Evolutionary conservation across 345 rosid genomes (phyloP).

Genomic region (Cardamine resedifolia): DNA sequence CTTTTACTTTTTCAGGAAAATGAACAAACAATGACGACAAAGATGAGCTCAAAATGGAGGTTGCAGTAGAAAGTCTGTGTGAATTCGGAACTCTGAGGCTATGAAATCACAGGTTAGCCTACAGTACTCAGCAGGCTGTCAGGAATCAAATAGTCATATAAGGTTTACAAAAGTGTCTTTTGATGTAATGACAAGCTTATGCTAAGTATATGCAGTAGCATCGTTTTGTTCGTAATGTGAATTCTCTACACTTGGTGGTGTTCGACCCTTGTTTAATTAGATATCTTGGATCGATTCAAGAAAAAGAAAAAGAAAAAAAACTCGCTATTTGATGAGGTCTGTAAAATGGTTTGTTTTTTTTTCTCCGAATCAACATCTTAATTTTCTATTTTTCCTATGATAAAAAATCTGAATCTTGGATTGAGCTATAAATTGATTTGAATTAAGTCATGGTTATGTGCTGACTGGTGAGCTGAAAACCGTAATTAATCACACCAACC

Average conservation of each 20-base stretch:
- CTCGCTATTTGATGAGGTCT: neutral
- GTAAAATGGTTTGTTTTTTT: neutral
- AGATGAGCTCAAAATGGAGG: neutral
- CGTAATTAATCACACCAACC: slow-evolving; percentile 25
- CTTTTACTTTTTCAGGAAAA: neutral
- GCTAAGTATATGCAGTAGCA: no score
- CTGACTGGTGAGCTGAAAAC: slow-evolving; percentile 13
- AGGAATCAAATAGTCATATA: neutral
- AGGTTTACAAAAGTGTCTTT: neutral
- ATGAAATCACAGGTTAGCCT: no score
- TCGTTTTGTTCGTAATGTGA: no score
- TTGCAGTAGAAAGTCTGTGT: neutral
- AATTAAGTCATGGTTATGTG: neutral
- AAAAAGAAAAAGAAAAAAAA: no score
- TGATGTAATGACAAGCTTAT: slow-evolving; percentile 1
- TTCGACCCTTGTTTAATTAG: neutral
- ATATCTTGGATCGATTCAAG: neutral
- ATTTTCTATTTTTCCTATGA: neutral
- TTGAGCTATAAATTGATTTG: slow-evolving; percentile 2
- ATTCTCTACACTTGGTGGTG: no score
- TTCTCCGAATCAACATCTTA: neutral
- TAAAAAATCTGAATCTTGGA: neutral
- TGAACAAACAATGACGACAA: neutral
- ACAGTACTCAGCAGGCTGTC: no score
- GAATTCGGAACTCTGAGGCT: no score